These are phyloP conservation scores for Carallia brachiata DNA, from an alignment of 345 rosid genomes.

Conservation along the genomic window DNA sequence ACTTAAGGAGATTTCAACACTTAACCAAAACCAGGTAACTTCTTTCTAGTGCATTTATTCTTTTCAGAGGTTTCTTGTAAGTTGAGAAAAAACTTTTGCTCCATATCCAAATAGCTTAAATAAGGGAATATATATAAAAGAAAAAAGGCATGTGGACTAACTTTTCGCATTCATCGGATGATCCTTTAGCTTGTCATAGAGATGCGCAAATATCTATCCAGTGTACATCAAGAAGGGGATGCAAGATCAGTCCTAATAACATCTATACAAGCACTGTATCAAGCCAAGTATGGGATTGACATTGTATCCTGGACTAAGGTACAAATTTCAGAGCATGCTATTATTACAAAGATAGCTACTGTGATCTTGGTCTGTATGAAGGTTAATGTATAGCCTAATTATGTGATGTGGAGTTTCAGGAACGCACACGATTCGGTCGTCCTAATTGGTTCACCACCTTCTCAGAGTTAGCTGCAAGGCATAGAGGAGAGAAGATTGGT, in stretches of 20 bases:
- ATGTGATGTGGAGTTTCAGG: constrained; percentile 28
- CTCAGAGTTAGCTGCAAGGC: constrained; percentile 41
- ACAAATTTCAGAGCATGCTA: neutral
- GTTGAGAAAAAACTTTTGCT: too few species aligned
- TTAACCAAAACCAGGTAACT: constrained; percentile 36
- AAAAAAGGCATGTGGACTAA: neutral
- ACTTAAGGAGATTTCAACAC: constrained; percentile 30
- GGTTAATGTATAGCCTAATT: neutral
- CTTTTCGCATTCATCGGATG: neutral
- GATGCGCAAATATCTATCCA: constrained; percentile 45
- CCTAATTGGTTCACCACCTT: constrained; percentile 55
- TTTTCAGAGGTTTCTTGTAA: neutral
- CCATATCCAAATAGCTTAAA: too few species aligned
- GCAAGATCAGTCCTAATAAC: constrained; percentile 44
- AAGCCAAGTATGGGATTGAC: constrained; percentile 39
- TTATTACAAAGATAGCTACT: neutral
- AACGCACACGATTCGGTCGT: constrained; percentile 43
- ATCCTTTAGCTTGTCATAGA: constrained; percentile 36
- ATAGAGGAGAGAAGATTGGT: constrained; percentile 47
- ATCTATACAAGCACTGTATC: constrained; percentile 39
- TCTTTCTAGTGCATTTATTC: neutral
- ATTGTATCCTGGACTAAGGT: constrained; percentile 44
- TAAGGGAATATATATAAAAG: too few species aligned
- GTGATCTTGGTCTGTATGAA: too few species aligned
- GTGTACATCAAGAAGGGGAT: constrained; percentile 45